A percentile compares a stretch with the other conserved stretches of the same genome.
Evolutionary conservation across 768 basidiomycete species (phyloP).

Genomic region (Lyophyllum semitale): DNA sequence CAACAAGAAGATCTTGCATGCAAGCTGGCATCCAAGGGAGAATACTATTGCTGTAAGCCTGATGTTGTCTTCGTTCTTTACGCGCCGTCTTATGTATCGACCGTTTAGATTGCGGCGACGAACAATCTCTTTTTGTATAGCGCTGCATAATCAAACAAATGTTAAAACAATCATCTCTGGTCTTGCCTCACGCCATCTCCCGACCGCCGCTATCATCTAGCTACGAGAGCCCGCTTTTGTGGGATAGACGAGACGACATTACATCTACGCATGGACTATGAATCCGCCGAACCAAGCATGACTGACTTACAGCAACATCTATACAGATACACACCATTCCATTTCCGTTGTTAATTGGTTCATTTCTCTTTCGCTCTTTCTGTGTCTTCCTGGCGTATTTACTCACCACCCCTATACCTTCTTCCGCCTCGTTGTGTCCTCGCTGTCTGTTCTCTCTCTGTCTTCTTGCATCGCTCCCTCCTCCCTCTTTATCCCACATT

Average conservation of each 20-base stretch:
- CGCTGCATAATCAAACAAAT: constrained; percentile 50
- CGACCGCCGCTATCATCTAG: constrained; percentile 18
- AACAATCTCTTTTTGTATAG: constrained; percentile 93
- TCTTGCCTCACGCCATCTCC: constrained; percentile 8
- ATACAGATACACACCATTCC: constrained; percentile 19
- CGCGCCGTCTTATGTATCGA: background rate
- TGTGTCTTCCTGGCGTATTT: constrained; percentile 14
- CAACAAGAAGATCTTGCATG: constrained; percentile 96
- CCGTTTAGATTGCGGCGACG: constrained; percentile 85
- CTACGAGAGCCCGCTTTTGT: constrained; percentile 16
- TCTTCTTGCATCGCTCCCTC: constrained; percentile 8
- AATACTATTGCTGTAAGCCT: constrained; percentile 92
- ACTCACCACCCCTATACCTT: constrained; percentile 18
- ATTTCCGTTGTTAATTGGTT: constrained; percentile 17
- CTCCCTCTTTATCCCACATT: constrained; percentile 8
- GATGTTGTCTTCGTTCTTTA: background rate
- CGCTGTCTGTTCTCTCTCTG: constrained; percentile 13
- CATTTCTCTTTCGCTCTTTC: constrained; percentile 2
- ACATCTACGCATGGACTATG: constrained; percentile 21
- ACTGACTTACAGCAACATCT: constrained; percentile 20
- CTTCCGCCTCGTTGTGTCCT: constrained; percentile 5
- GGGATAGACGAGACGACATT: constrained; percentile 23
- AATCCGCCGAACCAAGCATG: constrained; percentile 11
- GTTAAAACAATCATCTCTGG: constrained; percentile 13
- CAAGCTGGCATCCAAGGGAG: constrained; percentile 97